Evolutionary conservation across 345 rosid species (phyloP).

Genomic region (Dipteronia dyeriana): DNA sequence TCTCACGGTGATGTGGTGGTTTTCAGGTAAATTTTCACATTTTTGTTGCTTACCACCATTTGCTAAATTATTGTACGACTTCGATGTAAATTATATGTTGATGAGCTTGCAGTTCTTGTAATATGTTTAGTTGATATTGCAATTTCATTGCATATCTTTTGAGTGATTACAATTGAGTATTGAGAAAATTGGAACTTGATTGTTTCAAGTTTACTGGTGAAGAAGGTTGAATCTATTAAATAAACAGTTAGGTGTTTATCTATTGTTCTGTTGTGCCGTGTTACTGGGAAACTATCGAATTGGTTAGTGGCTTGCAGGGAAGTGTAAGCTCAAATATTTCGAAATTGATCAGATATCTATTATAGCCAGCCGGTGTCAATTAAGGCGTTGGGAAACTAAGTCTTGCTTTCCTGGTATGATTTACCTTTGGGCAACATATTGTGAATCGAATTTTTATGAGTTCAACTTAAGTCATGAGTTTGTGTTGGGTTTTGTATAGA

Average conservation of each 20-base stretch:
- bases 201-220: not conserved
- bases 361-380: not conserved
- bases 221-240: not conserved
- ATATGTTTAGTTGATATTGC: not conserved
- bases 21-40: conserved; percentile 55
- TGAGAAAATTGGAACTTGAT: not conserved
- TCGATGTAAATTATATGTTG: too few species aligned
- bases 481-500: not conserved
- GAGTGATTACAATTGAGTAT: not conserved
- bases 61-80: too few species aligned
- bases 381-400: not conserved
- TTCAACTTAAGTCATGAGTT: not conserved
- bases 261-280: not conserved
- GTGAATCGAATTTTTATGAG: not conserved
- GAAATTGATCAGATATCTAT: not conserved
- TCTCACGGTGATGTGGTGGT: conserved; percentile 79
- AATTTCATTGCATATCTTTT: not conserved
- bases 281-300: not conserved
- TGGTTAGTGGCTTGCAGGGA: not conserved
- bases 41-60: not conserved
- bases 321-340: not conserved
- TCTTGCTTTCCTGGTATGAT: not conserved
- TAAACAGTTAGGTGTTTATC: not conserved
- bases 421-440: not conserved
- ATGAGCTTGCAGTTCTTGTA: too few species aligned